Base-by-base conservation (phyloP, 202 grass and related monocot genomes). In the Setaria italica region DNA sequence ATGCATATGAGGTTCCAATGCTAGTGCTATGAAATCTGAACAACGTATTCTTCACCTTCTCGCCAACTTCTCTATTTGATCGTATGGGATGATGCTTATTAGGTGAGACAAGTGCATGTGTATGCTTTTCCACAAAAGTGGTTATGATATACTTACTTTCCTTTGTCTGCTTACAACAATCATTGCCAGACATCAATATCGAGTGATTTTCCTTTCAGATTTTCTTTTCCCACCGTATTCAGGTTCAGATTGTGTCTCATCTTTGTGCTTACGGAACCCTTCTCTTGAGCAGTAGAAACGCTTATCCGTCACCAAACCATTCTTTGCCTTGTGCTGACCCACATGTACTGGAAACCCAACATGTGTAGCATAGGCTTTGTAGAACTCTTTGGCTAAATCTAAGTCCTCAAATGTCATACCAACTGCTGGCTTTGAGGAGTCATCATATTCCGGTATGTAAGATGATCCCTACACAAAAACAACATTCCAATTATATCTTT, bases 181-280 rank as follows among this genome's bases (percentile, higher is more conserved):
- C 34, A 69, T 68, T 15, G 64, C 49, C 0, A 25, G 43, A 25
- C 78, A 81, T 6, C 78, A 49, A 43, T 64, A 81, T 15, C 34
- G 35, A 29, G 78, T 81, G 48, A 68, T 66, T 53, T 80, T 81
- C 19, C 78, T 29, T 16, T 69, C 64, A 56, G 4, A 67, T 29
- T 55, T 69, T 20, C 20, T 81, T 42, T 81, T 81, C 4, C 7
- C 21, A 9, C 3, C 29, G 35, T 14, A 67, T 41, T 67, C 34
- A 11, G 48, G 50, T 55, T 56, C 64, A 55, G 47, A 37, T 42
- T 41, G 66, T 20, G 6, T 16, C 20, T 55, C 11, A 37, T 14
- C 33, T 13, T 67, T 80, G 12, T 50, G 60, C 17, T 10, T 43
- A 68, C 33, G 47, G 11, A 68, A 80, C 19, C 62, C 78, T 80